These are phyloP conservation scores for Aeschynomene evenia DNA, from an alignment of 306 rosid genomes.

Conservation along the genomic window DNA sequence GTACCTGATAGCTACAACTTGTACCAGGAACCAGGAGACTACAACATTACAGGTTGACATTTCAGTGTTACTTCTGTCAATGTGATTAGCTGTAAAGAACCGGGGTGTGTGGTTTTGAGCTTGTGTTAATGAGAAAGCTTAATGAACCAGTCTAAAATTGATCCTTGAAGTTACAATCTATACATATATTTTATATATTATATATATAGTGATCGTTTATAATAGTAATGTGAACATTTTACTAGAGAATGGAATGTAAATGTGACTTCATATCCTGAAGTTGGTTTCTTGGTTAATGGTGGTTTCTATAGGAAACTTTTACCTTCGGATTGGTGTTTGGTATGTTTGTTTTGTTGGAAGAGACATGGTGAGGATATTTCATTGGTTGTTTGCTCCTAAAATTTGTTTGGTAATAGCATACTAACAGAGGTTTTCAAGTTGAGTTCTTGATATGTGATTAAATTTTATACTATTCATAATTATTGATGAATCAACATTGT, in stretches of 20 bases:
- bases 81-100: slow-evolving; percentile 39
- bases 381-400: background rate
- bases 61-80: slow-evolving; percentile 19
- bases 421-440: background rate
- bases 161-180: slow-evolving; percentile 9
- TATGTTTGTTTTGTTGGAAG: slow-evolving; percentile 12
- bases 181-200: background rate
- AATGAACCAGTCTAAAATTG: slow-evolving; percentile 17
- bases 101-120: slow-evolving; percentile 24
- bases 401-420: background rate
- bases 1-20: slow-evolving; percentile 29
- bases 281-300: slow-evolving; percentile 19
- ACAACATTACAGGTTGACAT: slow-evolving; percentile 54
- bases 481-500: background rate
- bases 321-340: background rate
- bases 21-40: slow-evolving; percentile 54
- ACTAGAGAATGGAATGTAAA: slow-evolving; percentile 34
- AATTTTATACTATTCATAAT: background rate
- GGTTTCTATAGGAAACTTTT: slow-evolving; percentile 3
- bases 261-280: slow-evolving; percentile 19
- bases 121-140: slow-evolving; percentile 20
- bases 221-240: slow-evolving; percentile 11
- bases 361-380: background rate
- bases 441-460: background rate
- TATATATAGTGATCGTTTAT: background rate